phyloP scores from a whole-genome alignment of 2,329 filamentous ascomycete genomes.

The Davidsoniella eucalypti region DNA sequence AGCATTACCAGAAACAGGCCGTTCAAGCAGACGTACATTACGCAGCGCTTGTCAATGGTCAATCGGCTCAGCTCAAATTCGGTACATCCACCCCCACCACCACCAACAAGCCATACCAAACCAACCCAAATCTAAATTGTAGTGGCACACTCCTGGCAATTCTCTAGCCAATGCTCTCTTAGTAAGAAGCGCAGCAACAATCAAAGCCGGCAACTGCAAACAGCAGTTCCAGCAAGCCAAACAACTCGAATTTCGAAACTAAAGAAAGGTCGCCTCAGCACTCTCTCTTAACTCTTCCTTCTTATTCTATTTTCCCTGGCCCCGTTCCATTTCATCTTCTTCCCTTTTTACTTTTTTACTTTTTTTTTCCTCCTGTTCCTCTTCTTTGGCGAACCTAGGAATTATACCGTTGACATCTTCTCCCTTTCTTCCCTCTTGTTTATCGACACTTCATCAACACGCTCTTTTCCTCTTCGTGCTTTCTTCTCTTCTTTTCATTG shows the following conservation, averaged over 20 bases:
- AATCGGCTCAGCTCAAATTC: too few species aligned
- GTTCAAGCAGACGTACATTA: too few species aligned
- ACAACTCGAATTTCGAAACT: constrained; percentile 4
- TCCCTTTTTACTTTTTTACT: not conserved
- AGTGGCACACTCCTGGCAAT: too few species aligned
- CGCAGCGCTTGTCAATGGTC: too few species aligned
- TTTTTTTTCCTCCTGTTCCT: constrained; percentile 1
- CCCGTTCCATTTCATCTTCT: not conserved
- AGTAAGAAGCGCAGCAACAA: too few species aligned
- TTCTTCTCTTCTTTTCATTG: constrained; percentile 3
- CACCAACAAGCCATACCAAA: not conserved
- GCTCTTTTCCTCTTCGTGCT: constrained; percentile 5
- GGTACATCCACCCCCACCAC: constrained; percentile 2
- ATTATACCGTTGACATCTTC: constrained; percentile 12
- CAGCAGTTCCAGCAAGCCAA: not conserved
- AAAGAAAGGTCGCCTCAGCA: constrained; percentile 11
- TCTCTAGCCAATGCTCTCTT: too few species aligned
- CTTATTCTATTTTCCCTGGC: constrained; percentile 1
- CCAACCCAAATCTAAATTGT: too few species aligned
- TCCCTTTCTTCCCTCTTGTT: constrained; percentile 7
- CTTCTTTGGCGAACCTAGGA: constrained; percentile 11
- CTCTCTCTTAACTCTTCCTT: not conserved
- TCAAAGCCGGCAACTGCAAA: too few species aligned
- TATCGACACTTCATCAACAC: constrained; percentile 11
- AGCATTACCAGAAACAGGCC: too few species aligned